Evolutionary conservation across 371 early-diverging fungal species (phyloP), one percentile per base, ranked within the genome.

Genomic region (Zychaea mexicana): DNA sequence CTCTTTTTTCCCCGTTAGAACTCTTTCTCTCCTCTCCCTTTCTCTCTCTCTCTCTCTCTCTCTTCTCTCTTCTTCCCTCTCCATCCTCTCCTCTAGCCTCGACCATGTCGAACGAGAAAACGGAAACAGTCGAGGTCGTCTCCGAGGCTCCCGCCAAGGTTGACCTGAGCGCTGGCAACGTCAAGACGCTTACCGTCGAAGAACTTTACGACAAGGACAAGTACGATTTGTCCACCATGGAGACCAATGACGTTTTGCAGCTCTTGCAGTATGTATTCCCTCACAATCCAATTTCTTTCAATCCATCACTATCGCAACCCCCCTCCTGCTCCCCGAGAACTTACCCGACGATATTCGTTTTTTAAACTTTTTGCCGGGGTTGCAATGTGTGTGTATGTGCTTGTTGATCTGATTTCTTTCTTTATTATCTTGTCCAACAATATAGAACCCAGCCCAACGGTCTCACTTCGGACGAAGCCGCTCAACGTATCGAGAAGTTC

Each of bases 161-260:
- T 30, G 39, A 66, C n/a, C 49, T 32, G 26, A 36, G 55, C 52
- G 47, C 54, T 42, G 66, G 63, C 47, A 62, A 70, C 57, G 52
- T 66, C 31, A 66, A 59, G 31, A 58, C 62, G 21, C 66, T 70
- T 45, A 70, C 70, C 31, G 86, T 85, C 52, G 82, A 88, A 65
- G 90, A 90, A 70, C 79, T 90, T 56, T 90, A 90, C 75, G 84
- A 90, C 82, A 90, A 90, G 82, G 90, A 90, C 52, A 90, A 87
- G 72, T 88, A 83, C 65, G 90, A 90, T 67, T 75, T 90, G 64
- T 88, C 88, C 33, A 90, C 90, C 54, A 88, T 90, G 90, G 89
- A 88, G 52, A 72, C 68, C 8, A 78, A 74, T 52, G 82, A 88
- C 67, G 86, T 88, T 26, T 83, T 86, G 74, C 73, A 76, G 66